A percentile compares a stretch with the other conserved stretches of the same genome.
These are phyloP conservation scores for Parathielavia hyrcaniae DNA, from an alignment of 495 filamentous ascomycete genomes.

Conservation along the genomic window DNA sequence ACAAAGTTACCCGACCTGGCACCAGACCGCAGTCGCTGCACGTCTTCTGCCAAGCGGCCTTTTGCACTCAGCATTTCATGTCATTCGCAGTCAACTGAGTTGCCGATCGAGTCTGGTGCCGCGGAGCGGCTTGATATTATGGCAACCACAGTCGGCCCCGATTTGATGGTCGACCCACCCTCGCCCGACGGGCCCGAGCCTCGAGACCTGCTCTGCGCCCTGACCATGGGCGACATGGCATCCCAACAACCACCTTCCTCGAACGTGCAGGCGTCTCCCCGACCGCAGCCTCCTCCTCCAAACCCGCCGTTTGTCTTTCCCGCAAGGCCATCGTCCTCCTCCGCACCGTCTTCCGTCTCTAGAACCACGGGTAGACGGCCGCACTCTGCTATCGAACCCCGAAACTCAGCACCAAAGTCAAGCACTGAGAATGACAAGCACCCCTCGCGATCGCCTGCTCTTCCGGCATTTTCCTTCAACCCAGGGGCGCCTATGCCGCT, in stretches of 20 bases:
- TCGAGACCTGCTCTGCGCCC: conserved; percentile 7
- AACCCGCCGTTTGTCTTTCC: conserved; percentile 73
- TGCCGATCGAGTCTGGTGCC: conserved; percentile 39
- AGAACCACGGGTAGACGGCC: conserved; percentile 43
- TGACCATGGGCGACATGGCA: conserved; percentile 20
- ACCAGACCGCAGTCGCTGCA: conserved; percentile 1
- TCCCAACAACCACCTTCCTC: conserved; percentile 16
- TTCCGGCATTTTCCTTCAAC: conserved; percentile 63
- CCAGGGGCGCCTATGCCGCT: conserved; percentile 40
- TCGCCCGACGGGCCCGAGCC: conserved; percentile 27
- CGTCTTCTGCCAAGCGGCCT: conserved; percentile 5
- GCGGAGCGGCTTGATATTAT: conserved; percentile 46
- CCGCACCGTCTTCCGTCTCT: conserved; percentile 43
- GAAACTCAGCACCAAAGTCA: conserved; percentile 19
- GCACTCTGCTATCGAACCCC: conserved; percentile 42
- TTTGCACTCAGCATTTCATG: conserved; percentile 32
- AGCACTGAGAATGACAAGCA: conserved; percentile 18
- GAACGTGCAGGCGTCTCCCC: conserved; percentile 31
- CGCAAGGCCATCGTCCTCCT: conserved; percentile 41
- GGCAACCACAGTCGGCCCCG: conserved; percentile 38
- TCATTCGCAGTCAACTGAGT: conserved; percentile 32
- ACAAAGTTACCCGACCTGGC: conserved; percentile 11
- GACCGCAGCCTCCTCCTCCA: conserved; percentile 48
- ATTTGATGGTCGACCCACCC: conserved; percentile 32
- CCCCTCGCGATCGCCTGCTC: conserved; percentile 37